Evolutionary conservation across 805 yeast species (phyloP).

Genomic region (Kodamaea neixiangensis): DNA sequence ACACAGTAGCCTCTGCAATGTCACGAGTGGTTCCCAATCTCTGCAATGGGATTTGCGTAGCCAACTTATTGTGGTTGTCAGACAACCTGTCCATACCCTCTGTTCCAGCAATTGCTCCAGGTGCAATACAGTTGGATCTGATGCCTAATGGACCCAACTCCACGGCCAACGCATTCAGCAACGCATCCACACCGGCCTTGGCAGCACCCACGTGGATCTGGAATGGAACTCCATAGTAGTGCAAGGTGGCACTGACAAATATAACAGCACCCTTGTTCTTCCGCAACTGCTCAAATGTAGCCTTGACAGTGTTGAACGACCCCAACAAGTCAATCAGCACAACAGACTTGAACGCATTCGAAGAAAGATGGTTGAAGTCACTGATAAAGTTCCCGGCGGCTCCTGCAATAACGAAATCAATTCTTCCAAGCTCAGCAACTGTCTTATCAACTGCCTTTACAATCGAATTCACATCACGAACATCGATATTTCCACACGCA

Average conservation of each 20-base stretch:
- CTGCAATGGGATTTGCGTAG: conserved; percentile 60
- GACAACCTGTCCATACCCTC: conserved; percentile 29
- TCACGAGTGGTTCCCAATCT: conserved; percentile 71
- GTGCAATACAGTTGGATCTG: conserved; percentile 29
- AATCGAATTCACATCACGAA: conserved; percentile 24
- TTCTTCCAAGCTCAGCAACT: conserved; percentile 38
- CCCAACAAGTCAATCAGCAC: conserved; percentile 43
- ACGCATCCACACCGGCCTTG: conserved; percentile 33
- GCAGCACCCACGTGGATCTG: conserved; percentile 33
- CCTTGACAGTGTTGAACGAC: conserved; percentile 44
- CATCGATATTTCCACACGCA: conserved; percentile 25
- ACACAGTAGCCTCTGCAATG: conserved; percentile 87
- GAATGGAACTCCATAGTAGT: conserved; percentile 46
- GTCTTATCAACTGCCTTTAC: conserved; percentile 26
- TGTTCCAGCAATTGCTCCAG: conserved; percentile 30
- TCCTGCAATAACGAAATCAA: conserved; percentile 47
- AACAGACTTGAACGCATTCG: conserved; percentile 43
- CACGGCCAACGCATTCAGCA: conserved; percentile 31
- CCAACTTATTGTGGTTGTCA: conserved; percentile 11
- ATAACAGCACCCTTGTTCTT: conserved; percentile 39
- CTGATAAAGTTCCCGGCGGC: conserved; percentile 46
- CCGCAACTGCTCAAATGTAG: conserved; percentile 38
- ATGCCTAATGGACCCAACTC: conserved; percentile 33
- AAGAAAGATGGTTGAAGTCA: conserved; percentile 45
- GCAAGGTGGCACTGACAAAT: conserved; percentile 46